A percentile compares a stretch with the other conserved stretches of the same genome.
Evolutionary conservation across 1,284 basidiomycete genomes (phyloP).

Genomic region (Ustilago crameri): DNA sequence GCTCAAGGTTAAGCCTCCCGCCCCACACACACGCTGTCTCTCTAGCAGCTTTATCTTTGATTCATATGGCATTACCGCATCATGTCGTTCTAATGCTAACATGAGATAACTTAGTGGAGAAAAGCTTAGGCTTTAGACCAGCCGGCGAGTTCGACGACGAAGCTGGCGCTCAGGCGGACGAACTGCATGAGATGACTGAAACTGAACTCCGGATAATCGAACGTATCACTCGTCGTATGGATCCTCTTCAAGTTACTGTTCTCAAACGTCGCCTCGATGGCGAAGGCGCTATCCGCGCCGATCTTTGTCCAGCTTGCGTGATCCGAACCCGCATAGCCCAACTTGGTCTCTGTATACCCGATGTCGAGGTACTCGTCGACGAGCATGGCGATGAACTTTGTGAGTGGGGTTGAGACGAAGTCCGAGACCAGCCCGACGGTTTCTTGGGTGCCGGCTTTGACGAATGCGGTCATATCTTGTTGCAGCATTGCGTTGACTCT

Average conservation of each 20-base stretch:
- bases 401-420: conserved; percentile 78
- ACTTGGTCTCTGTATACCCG: conserved; percentile 73
- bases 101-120: neutral
- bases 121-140: conserved; percentile 37
- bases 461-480: conserved; percentile 77
- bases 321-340: conserved; percentile 95
- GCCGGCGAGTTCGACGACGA: conserved; percentile 62
- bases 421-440: conserved; percentile 91
- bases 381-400: conserved; percentile 78
- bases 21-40: no score
- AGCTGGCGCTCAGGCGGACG: conserved; percentile 53
- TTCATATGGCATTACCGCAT: no score
- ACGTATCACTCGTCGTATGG: conserved; percentile 52
- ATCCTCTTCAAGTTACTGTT: conserved; percentile 60
- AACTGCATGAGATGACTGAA: conserved; percentile 64
- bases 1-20: conserved; percentile 16
- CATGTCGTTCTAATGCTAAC: neutral
- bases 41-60: no score
- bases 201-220: conserved; percentile 55
- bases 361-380: conserved; percentile 76
- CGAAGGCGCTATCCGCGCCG: conserved; percentile 68
- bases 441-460: conserved; percentile 86
- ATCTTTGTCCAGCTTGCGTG: conserved; percentile 68
- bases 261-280: conserved; percentile 60
- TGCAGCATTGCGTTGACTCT: conserved; percentile 83